phyloP scores from a whole-genome alignment of 306 rosid genomes.

The Inga laurina region DNA sequence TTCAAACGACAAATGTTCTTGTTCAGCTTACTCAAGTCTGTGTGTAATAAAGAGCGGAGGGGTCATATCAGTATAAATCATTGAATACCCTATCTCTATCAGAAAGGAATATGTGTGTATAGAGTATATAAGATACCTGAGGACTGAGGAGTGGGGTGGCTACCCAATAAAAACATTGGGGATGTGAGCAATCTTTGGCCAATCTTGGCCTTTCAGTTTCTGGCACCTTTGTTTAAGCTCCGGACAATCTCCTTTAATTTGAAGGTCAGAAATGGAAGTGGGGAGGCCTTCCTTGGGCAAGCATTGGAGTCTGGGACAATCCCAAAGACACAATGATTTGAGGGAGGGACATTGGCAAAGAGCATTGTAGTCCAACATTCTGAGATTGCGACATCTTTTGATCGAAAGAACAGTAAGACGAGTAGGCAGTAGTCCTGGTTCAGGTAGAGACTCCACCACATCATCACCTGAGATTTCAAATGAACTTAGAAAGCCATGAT shows the following conservation, averaged over 20 bases:
- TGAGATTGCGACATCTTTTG: background rate
- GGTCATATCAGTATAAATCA: no score
- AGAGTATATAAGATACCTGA: background rate
- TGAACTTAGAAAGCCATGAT: background rate
- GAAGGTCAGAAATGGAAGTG: background rate
- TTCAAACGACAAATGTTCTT: no score
- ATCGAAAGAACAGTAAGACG: background rate
- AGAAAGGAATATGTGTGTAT: no score
- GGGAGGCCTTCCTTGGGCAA: background rate
- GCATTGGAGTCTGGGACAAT: slow-evolving; percentile 11
- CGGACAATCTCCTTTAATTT: background rate
- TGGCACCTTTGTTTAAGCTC: background rate
- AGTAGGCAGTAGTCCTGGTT: slow-evolving; percentile 19
- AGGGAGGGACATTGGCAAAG: slow-evolving; percentile 29
- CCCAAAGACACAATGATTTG: fast-evolving
- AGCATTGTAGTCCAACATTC: slow-evolving; percentile 8
- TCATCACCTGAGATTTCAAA: background rate
- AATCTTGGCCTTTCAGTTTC: background rate
- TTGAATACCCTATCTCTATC: no score
- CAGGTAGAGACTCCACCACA: slow-evolving; percentile 28
- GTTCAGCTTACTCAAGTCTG: no score
- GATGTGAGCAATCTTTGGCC: slow-evolving; percentile 21
- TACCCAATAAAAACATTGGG: background rate
- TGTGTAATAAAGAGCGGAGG: no score
- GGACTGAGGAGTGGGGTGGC: background rate